Base-by-base conservation (phyloP, 2,329 filamentous ascomycete genomes). In the Falciphora oryzae region DNA sequence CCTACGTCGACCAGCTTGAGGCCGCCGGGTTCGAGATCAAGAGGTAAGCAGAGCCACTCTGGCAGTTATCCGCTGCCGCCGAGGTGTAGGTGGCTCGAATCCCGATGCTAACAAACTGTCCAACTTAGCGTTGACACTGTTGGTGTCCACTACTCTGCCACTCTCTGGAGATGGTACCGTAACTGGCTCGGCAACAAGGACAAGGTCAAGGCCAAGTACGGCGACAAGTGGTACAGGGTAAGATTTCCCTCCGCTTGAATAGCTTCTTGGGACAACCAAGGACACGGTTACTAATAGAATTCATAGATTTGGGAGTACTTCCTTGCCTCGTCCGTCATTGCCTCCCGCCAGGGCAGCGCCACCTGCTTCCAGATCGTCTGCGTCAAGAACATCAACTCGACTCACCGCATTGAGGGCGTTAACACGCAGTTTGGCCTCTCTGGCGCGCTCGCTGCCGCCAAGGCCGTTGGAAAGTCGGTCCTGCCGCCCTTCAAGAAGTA, bases 121-220 rank as follows among this genome's bases (percentile, higher is more conserved):
- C 7, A 14, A 35, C 53, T 38, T 38, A 77, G 83, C 70, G 81
- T 97, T 68, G 95, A 99, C 77, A 98, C 94, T 59, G 86, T 98
- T 72, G 94, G 95, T 74, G 92, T 98, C 58, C 95, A 98, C 83
- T 98, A 97, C 81, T 96, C 92, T 62, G 93, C 93, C 63, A 98
- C 95, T 32, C 82, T 99, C 68, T 98, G 95, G 95, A 87, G 91
- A 75, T 98, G 95, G 95, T 98, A 98, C 83, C 86, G 95, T 70
- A 98, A 98, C 85, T 98, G 95, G 95, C 85, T 97, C 77, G 92
- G 83, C 79, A 98, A 98, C 85, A 83, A 85, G 71, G 92, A 96
- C 66, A 96, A 96, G 82, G 91, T 97, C 67, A 86, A 90, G 78
- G 92, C 91, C 74, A 98, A 97, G 85, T 98, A 98, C 75, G 95